These are phyloP conservation scores for Coemansia sp. DNA, from an alignment of 192 early-diverging fungal species.

Conservation along the genomic window DNA sequence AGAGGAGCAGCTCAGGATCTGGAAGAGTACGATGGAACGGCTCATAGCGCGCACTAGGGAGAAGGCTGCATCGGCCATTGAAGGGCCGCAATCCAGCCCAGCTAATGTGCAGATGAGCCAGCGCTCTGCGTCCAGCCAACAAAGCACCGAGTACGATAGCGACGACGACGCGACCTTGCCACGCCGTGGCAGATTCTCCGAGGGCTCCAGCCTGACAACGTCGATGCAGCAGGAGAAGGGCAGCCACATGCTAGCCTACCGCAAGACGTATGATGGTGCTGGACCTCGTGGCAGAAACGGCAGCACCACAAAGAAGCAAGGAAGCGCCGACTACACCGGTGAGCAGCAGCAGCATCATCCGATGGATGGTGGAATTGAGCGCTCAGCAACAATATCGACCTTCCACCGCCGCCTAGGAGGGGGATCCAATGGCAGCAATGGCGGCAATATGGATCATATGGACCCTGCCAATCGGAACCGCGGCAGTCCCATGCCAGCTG, in stretches of 20 bases:
- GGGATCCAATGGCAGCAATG: slow-evolving; percentile 15
- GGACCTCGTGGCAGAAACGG: slow-evolving; percentile 21
- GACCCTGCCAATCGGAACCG: slow-evolving; percentile 16
- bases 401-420: slow-evolving; percentile 44
- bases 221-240: slow-evolving; percentile 48
- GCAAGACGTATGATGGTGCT: slow-evolving; percentile 51
- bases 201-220: slow-evolving; percentile 44
- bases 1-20: slow-evolving; percentile 89
- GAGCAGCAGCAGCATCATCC: too few species aligned
- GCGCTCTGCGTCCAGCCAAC: slow-evolving; percentile 18
- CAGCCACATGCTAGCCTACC: slow-evolving; percentile 27
- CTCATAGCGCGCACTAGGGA: slow-evolving; percentile 61
- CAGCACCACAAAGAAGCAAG: slow-evolving; percentile 31
- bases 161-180: slow-evolving; percentile 24
- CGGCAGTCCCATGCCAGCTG: slow-evolving; percentile 39
- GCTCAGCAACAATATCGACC: slow-evolving; percentile 42
- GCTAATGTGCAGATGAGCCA: slow-evolving; percentile 6
- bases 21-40: slow-evolving; percentile 78
- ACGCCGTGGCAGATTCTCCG: slow-evolving; percentile 47
- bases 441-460: slow-evolving; percentile 32
- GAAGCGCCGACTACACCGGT: slow-evolving; percentile 34
- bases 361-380: slow-evolving; percentile 46
- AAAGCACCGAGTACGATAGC: slow-evolving; percentile 32
- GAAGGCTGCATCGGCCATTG: slow-evolving; percentile 14
- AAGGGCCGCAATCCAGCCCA: slow-evolving; percentile 9